A percentile compares a stretch with the other conserved stretches of the same genome.
phyloP scores from a whole-genome alignment of 2,329 filamentous ascomycete genomes.

The Colletotrichum euphorbiae region DNA sequence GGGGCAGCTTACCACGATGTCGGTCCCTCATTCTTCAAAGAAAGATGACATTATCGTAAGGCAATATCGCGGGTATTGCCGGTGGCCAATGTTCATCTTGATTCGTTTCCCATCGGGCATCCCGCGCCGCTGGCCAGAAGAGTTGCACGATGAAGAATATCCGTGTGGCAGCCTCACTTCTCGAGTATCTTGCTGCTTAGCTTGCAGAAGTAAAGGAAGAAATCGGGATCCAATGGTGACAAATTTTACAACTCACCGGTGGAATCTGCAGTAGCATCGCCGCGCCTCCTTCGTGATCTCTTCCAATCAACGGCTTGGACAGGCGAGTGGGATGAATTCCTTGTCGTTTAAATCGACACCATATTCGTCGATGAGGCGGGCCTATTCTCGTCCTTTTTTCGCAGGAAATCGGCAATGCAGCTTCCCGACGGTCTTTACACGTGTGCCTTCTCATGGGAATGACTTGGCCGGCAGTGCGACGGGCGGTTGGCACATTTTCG shows the following conservation, averaged over 20 bases:
- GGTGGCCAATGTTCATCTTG: conserved; percentile 20
- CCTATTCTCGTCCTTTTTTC: background rate
- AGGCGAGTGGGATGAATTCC: background rate
- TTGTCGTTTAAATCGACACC: background rate
- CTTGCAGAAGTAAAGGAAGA: background rate
- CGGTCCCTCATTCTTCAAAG: conserved; percentile 13
- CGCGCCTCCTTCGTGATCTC: background rate
- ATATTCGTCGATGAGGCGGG: background rate
- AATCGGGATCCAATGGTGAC: background rate
- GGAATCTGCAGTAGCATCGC: background rate
- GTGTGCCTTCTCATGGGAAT: background rate
- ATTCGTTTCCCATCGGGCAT: background rate
- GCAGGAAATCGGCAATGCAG: conserved; percentile 10
- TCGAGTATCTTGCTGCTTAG: background rate
- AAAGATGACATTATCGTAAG: conserved; percentile 22
- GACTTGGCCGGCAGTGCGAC: background rate
- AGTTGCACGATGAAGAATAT: background rate
- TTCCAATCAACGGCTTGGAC: background rate
- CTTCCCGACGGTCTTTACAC: background rate
- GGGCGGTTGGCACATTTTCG: background rate
- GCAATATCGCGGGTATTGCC: conserved; percentile 15
- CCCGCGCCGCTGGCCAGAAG: background rate
- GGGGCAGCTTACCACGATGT: conserved; percentile 14
- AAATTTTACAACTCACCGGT: background rate
- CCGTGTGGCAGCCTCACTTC: background rate